phyloP scores from a whole-genome alignment of 73 alveolate species.

The Stentor coeruleus region DNA sequence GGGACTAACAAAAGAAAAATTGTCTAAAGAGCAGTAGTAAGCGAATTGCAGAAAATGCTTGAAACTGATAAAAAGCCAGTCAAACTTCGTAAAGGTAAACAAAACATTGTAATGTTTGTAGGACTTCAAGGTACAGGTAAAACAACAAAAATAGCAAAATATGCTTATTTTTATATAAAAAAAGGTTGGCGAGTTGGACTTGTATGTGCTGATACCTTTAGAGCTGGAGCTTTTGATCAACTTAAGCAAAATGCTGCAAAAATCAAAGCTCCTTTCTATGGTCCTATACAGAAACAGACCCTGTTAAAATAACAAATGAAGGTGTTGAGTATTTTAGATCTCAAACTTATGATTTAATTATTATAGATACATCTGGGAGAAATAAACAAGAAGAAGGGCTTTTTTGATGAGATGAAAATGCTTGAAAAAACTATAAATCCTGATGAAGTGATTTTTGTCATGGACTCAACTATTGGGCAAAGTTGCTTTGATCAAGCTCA shows the following conservation, averaged over 20 bases:
- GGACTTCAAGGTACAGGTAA: conserved; percentile 99
- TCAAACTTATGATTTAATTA: conserved; percentile 93
- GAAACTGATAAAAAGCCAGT: conserved; percentile 64
- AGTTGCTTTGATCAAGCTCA: conserved; percentile 64
- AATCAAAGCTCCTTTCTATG: conserved; percentile 72
- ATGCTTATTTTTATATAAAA: conserved; percentile 89
- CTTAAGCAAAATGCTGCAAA: conserved; percentile 98
- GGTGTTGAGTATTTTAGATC: conserved; percentile 89
- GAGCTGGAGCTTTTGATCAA: conserved; percentile 99
- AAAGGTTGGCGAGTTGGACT: conserved; percentile 94
- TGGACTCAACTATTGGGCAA: conserved; percentile 79
- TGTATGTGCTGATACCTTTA: conserved; percentile 99
- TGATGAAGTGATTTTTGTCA: conserved; percentile 91
- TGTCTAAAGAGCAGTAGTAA: conserved; percentile 84
- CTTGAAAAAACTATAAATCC: conserved; percentile 96
- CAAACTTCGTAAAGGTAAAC: conserved; percentile 81
- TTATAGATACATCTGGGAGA: conserved; percentile 99
- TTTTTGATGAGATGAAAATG: conserved; percentile 97
- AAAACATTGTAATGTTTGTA: conserved; percentile 97
- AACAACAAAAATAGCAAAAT: conserved; percentile 99
- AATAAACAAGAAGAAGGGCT: conserved; percentile 98
- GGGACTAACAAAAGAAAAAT: conserved; percentile 78
- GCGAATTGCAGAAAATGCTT: conserved; percentile 85
- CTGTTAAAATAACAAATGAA: conserved; percentile 97
- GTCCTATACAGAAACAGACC: conserved; percentile 97